These are phyloP conservation scores for Millerozyma miso DNA, from an alignment of 805 yeast genomes.

Conservation along the genomic window DNA sequence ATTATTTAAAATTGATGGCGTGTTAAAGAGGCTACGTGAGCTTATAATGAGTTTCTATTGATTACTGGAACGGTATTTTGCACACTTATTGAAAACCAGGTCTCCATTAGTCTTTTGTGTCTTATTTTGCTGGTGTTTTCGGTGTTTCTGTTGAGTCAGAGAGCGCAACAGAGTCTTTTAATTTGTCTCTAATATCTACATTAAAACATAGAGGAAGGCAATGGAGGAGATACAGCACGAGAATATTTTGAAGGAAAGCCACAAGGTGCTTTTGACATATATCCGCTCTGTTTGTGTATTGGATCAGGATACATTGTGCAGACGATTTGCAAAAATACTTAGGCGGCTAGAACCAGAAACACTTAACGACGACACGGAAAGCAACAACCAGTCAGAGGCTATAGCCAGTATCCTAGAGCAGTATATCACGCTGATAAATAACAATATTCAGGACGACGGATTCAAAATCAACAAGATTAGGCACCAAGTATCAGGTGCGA, in stretches of 20 bases:
- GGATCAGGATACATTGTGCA: constrained; percentile 13
- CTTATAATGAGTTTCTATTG: too few relatives aligned
- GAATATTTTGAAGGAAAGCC: constrained; percentile 6
- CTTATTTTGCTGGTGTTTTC: too few relatives aligned
- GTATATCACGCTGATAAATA: constrained; percentile 26
- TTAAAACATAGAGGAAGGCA: not conserved
- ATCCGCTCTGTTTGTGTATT: constrained; percentile 23
- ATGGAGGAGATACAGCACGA: not conserved
- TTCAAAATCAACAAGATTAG: constrained; percentile 40
- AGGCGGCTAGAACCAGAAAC: constrained; percentile 6
- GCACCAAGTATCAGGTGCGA: constrained; percentile 29
- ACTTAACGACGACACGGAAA: not conserved
- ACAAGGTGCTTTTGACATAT: constrained; percentile 25
- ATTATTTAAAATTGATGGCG: too few relatives aligned
- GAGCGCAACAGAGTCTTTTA: too few relatives aligned
- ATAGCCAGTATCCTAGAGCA: constrained; percentile 9
- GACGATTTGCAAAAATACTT: constrained; percentile 16
- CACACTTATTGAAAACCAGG: too few relatives aligned
- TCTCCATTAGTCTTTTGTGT: too few relatives aligned
- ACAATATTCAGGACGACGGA: constrained; percentile 30
- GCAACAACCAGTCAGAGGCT: not conserved
- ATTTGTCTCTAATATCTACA: too few relatives aligned
- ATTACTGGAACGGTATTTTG: too few relatives aligned
- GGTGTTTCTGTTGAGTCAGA: too few relatives aligned
- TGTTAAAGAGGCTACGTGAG: too few relatives aligned